phyloP scores from a whole-genome alignment of 768 basidiomycete species.

The Kwoniella sp. region DNA sequence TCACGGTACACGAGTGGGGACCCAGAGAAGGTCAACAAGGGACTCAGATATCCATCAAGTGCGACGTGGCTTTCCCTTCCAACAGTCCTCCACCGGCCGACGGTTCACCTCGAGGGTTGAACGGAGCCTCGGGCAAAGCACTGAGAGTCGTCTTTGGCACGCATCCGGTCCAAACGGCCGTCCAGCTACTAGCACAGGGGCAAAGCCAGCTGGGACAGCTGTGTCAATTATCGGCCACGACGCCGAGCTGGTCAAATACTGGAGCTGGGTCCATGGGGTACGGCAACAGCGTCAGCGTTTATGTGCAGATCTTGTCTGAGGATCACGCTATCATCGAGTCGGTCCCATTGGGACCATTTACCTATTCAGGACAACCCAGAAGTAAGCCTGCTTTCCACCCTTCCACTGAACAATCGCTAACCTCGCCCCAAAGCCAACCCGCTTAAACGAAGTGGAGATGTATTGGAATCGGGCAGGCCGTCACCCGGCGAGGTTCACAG shows the following conservation, averaged over 20 bases:
- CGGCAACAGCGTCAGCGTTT: slow-evolving; percentile 27
- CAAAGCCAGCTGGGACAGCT: slow-evolving; percentile 57
- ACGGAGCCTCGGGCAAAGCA: slow-evolving; percentile 54
- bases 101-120: slow-evolving; percentile 59
- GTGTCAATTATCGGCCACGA: slow-evolving; percentile 24
- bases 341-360: slow-evolving; percentile 28
- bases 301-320: slow-evolving; percentile 34
- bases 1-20: slow-evolving; percentile 58
- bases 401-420: no score
- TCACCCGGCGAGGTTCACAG: slow-evolving; percentile 51
- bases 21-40: slow-evolving; percentile 64
- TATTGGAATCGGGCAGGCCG: slow-evolving; percentile 26
- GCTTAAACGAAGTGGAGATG: slow-evolving; percentile 35
- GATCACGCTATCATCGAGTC: slow-evolving; percentile 30
- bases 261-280: slow-evolving; percentile 53
- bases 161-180: slow-evolving; percentile 64
- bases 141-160: slow-evolving; percentile 71
- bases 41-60: slow-evolving; percentile 62
- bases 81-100: slow-evolving; percentile 60
- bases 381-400: slow-evolving; percentile 13
- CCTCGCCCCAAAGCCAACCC: slow-evolving; percentile 20
- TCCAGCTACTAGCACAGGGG: slow-evolving; percentile 59
- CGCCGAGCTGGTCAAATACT: slow-evolving; percentile 24
- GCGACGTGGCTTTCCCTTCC: slow-evolving; percentile 56
- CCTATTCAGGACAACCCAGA: slow-evolving; percentile 20